These are phyloP conservation scores for Pleurotus tuber-regium DNA, from an alignment of 768 basidiomycete genomes.

Conservation along the genomic window DNA sequence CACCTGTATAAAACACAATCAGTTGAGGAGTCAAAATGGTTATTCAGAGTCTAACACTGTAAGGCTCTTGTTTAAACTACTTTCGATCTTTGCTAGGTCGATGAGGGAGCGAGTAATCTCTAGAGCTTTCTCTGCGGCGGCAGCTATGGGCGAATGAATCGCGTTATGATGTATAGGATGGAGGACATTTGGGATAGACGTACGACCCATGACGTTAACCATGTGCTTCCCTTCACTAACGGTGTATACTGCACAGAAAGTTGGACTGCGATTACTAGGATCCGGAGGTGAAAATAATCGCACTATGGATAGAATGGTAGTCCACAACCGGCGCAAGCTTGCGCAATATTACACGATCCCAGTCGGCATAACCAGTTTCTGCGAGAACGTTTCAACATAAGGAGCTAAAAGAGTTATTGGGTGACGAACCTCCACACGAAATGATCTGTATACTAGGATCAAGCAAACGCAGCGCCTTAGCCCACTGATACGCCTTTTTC, in stretches of 20 bases:
- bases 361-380: conserved; percentile 42
- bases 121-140: conserved; percentile 52
- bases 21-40: background rate
- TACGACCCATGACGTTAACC: conserved; percentile 53
- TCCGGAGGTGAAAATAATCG: background rate
- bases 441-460: conserved; percentile 56
- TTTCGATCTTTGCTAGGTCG: conserved; percentile 47
- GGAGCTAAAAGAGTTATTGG: conserved; percentile 14
- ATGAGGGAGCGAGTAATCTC: conserved; percentile 49
- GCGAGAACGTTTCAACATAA: conserved; percentile 13
- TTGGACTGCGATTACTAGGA: background rate
- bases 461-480: conserved; percentile 54
- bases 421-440: conserved; percentile 45
- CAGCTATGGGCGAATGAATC: too few relatives aligned
- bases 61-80: conserved; percentile 31
- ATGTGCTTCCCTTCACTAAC: conserved; percentile 42
- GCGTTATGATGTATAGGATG: too few relatives aligned
- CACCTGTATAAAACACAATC: conserved; percentile 22
- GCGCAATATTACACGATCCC: conserved; percentile 39
- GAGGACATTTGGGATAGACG: conserved; percentile 9
- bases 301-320: conserved; percentile 48
- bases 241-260: conserved; percentile 31
- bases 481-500: conserved; percentile 57
- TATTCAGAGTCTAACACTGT: conserved; percentile 27
- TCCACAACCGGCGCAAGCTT: conserved; percentile 46